Evolutionary conservation across 2,329 filamentous ascomycete species (phyloP).

Genomic region (Ilyonectria robusta): DNA sequence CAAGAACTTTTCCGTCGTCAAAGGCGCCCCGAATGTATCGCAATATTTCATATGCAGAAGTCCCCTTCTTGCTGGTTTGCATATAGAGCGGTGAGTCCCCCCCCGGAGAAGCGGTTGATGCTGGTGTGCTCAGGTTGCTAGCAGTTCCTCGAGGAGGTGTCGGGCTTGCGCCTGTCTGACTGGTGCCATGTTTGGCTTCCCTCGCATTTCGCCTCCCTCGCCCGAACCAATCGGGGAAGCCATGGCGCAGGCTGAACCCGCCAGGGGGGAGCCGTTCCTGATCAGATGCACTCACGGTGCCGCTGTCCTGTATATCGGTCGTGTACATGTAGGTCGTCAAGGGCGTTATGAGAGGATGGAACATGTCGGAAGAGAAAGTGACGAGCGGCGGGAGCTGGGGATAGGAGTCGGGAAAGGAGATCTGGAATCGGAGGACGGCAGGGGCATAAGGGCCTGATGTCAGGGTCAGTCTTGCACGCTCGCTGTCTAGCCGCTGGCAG

Average conservation of each 20-base stretch:
- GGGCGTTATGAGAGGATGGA: slow-evolving; percentile 93
- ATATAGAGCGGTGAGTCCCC: slow-evolving; percentile 55
- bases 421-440: slow-evolving; percentile 89
- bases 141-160: slow-evolving; percentile 43
- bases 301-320: slow-evolving; percentile 80
- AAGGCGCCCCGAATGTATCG: slow-evolving; percentile 88
- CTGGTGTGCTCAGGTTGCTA: slow-evolving; percentile 50
- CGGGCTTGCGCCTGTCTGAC: slow-evolving; percentile 51
- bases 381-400: slow-evolving; percentile 85
- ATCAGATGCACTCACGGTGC: slow-evolving; percentile 86
- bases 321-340: slow-evolving; percentile 96
- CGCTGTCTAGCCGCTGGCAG: too few relatives aligned
- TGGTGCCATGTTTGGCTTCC: slow-evolving; percentile 58
- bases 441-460: slow-evolving; percentile 86
- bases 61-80: slow-evolving; percentile 58
- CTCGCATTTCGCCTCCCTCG: slow-evolving; percentile 62
- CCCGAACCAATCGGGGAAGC: slow-evolving; percentile 93
- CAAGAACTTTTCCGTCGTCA: slow-evolving; percentile 81
- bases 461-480: slow-evolving; percentile 3
- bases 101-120: slow-evolving; percentile 47
- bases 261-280: slow-evolving; percentile 88
- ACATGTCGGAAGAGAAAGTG: slow-evolving; percentile 92
- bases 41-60: slow-evolving; percentile 78
- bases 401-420: slow-evolving; percentile 87
- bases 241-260: slow-evolving; percentile 90